Evolutionary conservation across 2,329 filamentous ascomycete species (phyloP).

Genomic region (Diaporthe ilicicola): DNA sequence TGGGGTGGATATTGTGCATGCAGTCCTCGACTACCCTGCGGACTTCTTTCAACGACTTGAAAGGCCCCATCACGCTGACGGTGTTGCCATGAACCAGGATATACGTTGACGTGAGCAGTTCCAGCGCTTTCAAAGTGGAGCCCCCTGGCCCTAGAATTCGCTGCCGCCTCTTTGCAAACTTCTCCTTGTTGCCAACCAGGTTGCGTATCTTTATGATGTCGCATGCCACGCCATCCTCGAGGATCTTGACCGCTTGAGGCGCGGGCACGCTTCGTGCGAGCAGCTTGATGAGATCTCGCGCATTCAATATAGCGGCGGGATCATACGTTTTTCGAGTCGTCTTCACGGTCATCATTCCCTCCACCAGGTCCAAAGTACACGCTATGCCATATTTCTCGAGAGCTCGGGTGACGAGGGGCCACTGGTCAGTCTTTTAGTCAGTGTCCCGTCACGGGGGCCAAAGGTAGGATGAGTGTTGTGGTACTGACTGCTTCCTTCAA

Average conservation of each 20-base stretch:
- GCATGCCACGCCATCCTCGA: slow-evolving; percentile 90
- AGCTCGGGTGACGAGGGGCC: slow-evolving; percentile 88
- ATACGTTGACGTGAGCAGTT: slow-evolving; percentile 90
- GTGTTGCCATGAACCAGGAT: slow-evolving; percentile 97
- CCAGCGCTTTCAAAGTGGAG: slow-evolving; percentile 91
- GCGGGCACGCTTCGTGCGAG: slow-evolving; percentile 91
- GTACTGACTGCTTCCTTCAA: slow-evolving; percentile 73
- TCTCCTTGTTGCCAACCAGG: slow-evolving; percentile 90
- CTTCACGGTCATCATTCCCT: slow-evolving; percentile 96
- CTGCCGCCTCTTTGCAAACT: slow-evolving; percentile 94
- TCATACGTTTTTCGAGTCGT: slow-evolving; percentile 84
- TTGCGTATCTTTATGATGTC: slow-evolving; percentile 97
- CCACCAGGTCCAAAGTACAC: slow-evolving; percentile 91
- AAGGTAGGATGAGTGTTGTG: neutral
- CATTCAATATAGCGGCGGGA: slow-evolving; percentile 91
- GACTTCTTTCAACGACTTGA: slow-evolving; percentile 92
- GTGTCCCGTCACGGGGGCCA: neutral
- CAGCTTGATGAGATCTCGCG: slow-evolving; percentile 92
- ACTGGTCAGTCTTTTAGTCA: slow-evolving; percentile 48
- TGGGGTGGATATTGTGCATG: slow-evolving; percentile 96
- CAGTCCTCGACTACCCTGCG: slow-evolving; percentile 91
- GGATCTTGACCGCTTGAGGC: slow-evolving; percentile 91
- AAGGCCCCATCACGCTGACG: slow-evolving; percentile 89
- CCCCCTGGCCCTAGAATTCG: slow-evolving; percentile 91
- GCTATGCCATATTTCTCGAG: slow-evolving; percentile 89